These are phyloP conservation scores for Arachis stenosperma DNA, from an alignment of 306 rosid species.

Conservation along the genomic window DNA sequence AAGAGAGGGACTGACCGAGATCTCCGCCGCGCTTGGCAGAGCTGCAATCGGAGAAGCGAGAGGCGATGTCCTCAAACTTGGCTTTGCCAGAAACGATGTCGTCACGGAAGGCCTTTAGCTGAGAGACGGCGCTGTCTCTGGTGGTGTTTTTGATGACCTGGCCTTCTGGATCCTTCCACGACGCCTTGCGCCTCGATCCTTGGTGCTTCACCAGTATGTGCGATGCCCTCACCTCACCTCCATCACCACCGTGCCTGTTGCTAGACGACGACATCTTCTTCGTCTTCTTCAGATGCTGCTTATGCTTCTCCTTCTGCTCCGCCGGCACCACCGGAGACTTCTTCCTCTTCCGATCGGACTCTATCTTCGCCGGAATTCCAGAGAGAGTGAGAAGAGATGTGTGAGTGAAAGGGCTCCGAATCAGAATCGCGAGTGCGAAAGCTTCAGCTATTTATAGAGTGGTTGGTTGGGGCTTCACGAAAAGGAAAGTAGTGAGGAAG, in stretches of 20 bases:
- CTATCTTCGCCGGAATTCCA: constrained; percentile 56
- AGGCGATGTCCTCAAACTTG: constrained; percentile 70
- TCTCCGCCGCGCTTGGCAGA: constrained; percentile 98
- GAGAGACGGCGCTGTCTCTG: constrained; percentile 72
- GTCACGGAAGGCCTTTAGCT: constrained; percentile 62
- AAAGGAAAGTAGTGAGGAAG: neutral
- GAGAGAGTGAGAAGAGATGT: neutral
- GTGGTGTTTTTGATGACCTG: constrained; percentile 71
- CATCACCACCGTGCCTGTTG: constrained; percentile 39
- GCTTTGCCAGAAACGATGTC: constrained; percentile 84
- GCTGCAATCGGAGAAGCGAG: constrained; percentile 90
- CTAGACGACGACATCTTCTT: constrained; percentile 73
- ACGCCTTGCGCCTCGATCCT: constrained; percentile 88
- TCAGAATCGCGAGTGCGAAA: too few relatives aligned
- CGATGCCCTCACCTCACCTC: constrained; percentile 85
- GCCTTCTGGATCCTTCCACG: constrained; percentile 99
- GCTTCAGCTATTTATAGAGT: constrained; percentile 28
- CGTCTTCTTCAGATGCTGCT: constrained; percentile 45
- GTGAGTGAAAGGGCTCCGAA: too few relatives aligned
- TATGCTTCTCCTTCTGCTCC: constrained; percentile 52
- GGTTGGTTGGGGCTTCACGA: neutral
- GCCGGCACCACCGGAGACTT: constrained; percentile 56
- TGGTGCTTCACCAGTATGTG: constrained; percentile 93
- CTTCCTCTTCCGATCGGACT: constrained; percentile 84
- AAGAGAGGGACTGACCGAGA: constrained; percentile 59